Evolutionary conservation across 176 grass and related monocot species (phyloP), one percentile per base, ranked within the genome.

Genomic region (Oryza punctata): DNA sequence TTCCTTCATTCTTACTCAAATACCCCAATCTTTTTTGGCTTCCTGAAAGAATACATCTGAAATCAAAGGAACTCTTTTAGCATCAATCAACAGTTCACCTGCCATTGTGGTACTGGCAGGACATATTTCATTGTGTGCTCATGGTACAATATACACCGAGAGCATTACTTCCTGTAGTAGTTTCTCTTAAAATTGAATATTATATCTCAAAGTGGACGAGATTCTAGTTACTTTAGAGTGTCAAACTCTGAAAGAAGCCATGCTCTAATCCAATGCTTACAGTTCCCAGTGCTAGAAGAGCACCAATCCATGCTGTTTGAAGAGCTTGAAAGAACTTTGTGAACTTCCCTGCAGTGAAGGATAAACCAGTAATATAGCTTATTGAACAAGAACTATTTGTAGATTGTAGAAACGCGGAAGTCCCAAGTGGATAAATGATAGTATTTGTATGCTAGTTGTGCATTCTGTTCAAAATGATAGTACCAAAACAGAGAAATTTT

Each of bases 171-270:
- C 65, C 47, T 72, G n/a, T 82, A 87, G 38, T 63, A 79, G 27
- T 41, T 74, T 83, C 41, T 90, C 87, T 40, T 60, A 72, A 85
- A 76, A 86, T 16, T 73, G 27, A 63, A 52, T 74, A 63, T 38
- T 60, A 63, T 68, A n/a, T 82, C 78, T 49, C 74, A 38, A 23
- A 37, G 60, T 80, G 33, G 33, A 67, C 72, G 49, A 63, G 35
- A 77, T 77, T 78, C 33, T 72, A 59, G 67, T 81, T 89, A 67
- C 47, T 86, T 91, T 89, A 98, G 54, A 94, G 65, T 21, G 88
- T 84, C 80, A 98, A 98, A 67, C 87, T 85, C 29, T 88, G 74
- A 91, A 95, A 98, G 87, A 98, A 95, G 37, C 95, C 91, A 29
- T 82, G 50, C 59, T 75, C 87, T 76, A 95, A 76, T 85, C 91